Evolutionary conservation across 2,329 filamentous ascomycete genomes (phyloP), one percentile per base, ranked within the genome.

Genomic region (Stachybotrys elegans): DNA sequence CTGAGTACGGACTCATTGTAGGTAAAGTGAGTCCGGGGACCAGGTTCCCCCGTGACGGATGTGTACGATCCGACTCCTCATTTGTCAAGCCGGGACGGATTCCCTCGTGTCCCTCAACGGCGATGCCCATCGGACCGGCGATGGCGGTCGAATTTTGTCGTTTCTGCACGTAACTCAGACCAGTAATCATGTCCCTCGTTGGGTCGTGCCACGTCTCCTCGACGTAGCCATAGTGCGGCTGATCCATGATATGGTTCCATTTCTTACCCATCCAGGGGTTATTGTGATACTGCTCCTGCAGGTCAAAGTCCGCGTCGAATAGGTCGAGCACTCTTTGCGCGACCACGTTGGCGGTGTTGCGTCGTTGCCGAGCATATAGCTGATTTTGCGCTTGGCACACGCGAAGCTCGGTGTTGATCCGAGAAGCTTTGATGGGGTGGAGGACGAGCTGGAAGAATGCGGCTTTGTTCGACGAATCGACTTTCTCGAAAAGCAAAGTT

Each of bases 31-130:
- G 67, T 20, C 84, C 83, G 1, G 82, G 81, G 6, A 86, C 76
- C 14, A 68, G 56, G 51, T 63, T 65, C 2, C 51, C 50, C 36
- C 46, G 58, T 48, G 45, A 70, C 42, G 56, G 74, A 65, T 55
- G 73, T 46, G 58, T 74, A 53, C 57, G 69, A 9, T 81, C 71
- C 5, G 73, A 75, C 13, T 76, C 78, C 44, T 81, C 78, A 40
- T 72, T 76, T 8, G 70, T 62, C 1, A 55, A 46, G 0, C 65
- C 66, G 0, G 63, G 58, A 0, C 65, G 51, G 1, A 79, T 80
- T 1, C 80, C 83, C 49, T 86, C 85, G 48, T 72, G 76, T 2
- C 78, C 81, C 56, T 88, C 81, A 2, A 85, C 71, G 1, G 77
- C 72, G 20, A 88, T 70, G 4, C 83, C 83, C 45, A 88, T 70